A percentile compares a stretch with the other conserved stretches of the same genome.
phyloP scores from a whole-genome alignment of 139 green algal genomes.

The Nannochloris sp. region DNA sequence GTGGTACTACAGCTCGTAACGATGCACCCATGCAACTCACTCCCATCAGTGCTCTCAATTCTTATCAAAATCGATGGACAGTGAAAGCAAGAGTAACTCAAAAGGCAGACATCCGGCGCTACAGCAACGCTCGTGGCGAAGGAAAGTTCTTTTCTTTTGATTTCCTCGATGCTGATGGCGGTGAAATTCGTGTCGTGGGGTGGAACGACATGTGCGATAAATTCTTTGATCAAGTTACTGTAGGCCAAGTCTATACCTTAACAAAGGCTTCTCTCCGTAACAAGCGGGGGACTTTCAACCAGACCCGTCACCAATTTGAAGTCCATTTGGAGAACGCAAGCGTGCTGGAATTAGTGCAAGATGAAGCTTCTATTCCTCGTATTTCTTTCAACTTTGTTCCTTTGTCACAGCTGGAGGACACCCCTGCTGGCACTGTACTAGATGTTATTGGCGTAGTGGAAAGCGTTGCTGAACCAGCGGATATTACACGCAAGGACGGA shows the following conservation, averaged over 20 bases:
- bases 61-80: slow-evolving; percentile 90
- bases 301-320: slow-evolving; percentile 81
- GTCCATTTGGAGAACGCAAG: slow-evolving; percentile 73
- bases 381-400: slow-evolving; percentile 69
- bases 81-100: slow-evolving; percentile 83
- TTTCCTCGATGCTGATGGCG: slow-evolving; percentile 31
- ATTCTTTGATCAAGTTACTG: slow-evolving; percentile 34
- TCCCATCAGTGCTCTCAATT: slow-evolving; percentile 84
- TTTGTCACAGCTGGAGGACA: slow-evolving; percentile 70
- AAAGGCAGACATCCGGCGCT: slow-evolving; percentile 64
- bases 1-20: slow-evolving; percentile 35
- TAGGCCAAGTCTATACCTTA: slow-evolving; percentile 72
- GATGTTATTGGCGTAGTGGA: slow-evolving; percentile 91
- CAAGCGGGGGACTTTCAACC: slow-evolving; percentile 32
- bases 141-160: slow-evolving; percentile 94
- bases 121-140: slow-evolving; percentile 67
- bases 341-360: slow-evolving; percentile 34
- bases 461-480: slow-evolving; percentile 31
- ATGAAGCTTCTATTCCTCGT: slow-evolving; percentile 58
- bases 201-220: slow-evolving; percentile 46
- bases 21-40: slow-evolving; percentile 59
- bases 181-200: slow-evolving; percentile 41
- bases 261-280: slow-evolving; percentile 69
- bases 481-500: slow-evolving; percentile 77
- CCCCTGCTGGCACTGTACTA: slow-evolving; percentile 50